Percentiles rank a stretch among this genome's conserved stretches.
phyloP scores from a whole-genome alignment of 129 eudicot genomes.

The Helianthus annuus region DNA sequence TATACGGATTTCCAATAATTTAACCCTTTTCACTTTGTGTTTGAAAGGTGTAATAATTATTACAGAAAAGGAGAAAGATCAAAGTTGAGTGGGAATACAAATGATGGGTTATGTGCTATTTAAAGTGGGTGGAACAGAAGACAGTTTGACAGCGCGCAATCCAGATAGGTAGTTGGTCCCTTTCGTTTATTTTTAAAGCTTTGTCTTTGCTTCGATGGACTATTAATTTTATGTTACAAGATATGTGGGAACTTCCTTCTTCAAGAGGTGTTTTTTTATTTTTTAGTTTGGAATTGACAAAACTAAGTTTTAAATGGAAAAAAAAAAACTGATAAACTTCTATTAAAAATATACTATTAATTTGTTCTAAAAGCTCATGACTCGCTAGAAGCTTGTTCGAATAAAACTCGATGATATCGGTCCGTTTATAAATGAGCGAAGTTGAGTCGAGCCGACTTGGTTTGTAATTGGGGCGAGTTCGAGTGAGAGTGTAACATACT shows the following conservation, averaged over 20 bases:
- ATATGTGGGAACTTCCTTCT: neutral
- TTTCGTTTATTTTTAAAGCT: constrained; percentile 7
- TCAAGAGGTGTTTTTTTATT: no score
- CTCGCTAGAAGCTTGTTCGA: no score
- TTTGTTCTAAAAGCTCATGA: no score
- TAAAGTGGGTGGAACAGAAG: constrained; percentile 7
- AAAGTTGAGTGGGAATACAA: constrained; percentile 3
- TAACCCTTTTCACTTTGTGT: constrained; percentile 10
- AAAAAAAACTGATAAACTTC: no score
- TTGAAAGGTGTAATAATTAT: neutral
- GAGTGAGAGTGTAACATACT: no score
- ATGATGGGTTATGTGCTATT: constrained; percentile 22
- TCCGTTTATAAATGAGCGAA: no score
- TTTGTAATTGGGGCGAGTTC: no score
- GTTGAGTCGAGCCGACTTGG: no score
- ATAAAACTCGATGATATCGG: no score
- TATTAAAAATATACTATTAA: no score
- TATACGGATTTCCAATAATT: neutral
- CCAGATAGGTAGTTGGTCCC: constrained; percentile 23
- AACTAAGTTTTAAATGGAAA: neutral
- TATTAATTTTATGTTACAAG: neutral
- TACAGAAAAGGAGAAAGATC: neutral
- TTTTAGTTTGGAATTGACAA: neutral
- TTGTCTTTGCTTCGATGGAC: neutral
- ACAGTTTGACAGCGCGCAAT: constrained; percentile 4